phyloP scores from a whole-genome alignment of 83 land plant genomes.

The Picea mariana region DNA sequence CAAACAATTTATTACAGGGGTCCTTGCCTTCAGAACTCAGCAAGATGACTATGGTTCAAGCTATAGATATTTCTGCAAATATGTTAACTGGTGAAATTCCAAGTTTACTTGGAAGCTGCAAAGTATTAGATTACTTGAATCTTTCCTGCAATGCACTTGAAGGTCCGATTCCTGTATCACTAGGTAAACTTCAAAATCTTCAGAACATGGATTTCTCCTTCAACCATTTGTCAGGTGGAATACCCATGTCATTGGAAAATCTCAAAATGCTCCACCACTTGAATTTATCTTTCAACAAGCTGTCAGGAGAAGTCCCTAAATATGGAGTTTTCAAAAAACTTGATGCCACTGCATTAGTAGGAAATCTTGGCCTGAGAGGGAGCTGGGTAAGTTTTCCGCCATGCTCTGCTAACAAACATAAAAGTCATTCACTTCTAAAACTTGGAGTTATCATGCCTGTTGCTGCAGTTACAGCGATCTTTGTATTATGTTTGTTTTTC shows the following conservation, averaged over 20 bases:
- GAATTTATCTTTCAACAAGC: constrained; percentile 38
- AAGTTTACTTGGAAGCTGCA: constrained; percentile 5
- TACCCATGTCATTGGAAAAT: constrained; percentile 19
- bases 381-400: constrained; percentile 25
- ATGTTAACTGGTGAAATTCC: constrained; percentile 32
- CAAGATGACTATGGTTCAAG: too few species aligned
- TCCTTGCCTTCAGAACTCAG: too few species aligned
- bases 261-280: constrained; percentile 1
- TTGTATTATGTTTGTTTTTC: not conserved
- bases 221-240: constrained; percentile 30
- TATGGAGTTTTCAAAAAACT: constrained; percentile 28
- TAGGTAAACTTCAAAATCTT: constrained; percentile 17
- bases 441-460: not conserved
- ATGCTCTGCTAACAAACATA: not conserved
- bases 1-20: too few species aligned
- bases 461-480: not conserved
- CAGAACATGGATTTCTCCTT: constrained; percentile 22
- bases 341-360: not conserved
- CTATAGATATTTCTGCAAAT: not conserved
- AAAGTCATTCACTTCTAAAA: not conserved
- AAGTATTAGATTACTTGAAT: constrained; percentile 6
- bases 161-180: constrained; percentile 30
- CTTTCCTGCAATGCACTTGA: constrained; percentile 18
- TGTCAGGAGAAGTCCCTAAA: constrained; percentile 40
- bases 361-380: constrained; percentile 19